Evolutionary conservation across 177 flowering plant species (phyloP).

Genomic region (Vitis hybrid): DNA sequence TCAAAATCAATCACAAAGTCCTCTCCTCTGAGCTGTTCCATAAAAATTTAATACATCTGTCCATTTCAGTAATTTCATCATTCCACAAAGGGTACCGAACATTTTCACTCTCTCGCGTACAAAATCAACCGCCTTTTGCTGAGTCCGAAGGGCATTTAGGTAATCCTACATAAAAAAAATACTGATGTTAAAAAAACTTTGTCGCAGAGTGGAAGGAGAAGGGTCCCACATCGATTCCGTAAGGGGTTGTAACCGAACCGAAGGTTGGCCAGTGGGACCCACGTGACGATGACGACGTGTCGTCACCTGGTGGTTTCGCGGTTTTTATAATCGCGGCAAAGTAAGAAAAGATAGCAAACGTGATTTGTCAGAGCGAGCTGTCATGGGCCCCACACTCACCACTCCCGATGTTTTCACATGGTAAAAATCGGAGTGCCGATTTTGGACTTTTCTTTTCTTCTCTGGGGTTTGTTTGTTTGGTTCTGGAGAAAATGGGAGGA

Average conservation of each 20-base stretch:
- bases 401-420: slow-evolving; percentile 9
- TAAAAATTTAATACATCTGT: no score
- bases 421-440: neutral
- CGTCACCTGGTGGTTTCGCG: neutral
- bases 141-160: no score
- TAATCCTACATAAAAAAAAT: neutral
- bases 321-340: neutral
- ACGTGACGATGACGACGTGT: slow-evolving; percentile 4
- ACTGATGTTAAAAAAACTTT: neutral
- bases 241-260: neutral
- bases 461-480: neutral
- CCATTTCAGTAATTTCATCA: no score
- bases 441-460: neutral
- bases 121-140: no score
- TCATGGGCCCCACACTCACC: slow-evolving; percentile 19
- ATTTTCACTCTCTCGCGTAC: no score
- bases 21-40: no score
- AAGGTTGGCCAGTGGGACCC: neutral
- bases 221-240: neutral
- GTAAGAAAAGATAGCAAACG: slow-evolving; percentile 1
- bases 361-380: slow-evolving; percentile 24
- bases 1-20: no score
- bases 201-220: neutral
- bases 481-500: neutral
- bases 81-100: no score